Percentiles rank a stretch among this genome's conserved stretches.
Evolutionary conservation across 2,329 filamentous ascomycete genomes (phyloP).

Genomic region (Cladosporium velox): DNA sequence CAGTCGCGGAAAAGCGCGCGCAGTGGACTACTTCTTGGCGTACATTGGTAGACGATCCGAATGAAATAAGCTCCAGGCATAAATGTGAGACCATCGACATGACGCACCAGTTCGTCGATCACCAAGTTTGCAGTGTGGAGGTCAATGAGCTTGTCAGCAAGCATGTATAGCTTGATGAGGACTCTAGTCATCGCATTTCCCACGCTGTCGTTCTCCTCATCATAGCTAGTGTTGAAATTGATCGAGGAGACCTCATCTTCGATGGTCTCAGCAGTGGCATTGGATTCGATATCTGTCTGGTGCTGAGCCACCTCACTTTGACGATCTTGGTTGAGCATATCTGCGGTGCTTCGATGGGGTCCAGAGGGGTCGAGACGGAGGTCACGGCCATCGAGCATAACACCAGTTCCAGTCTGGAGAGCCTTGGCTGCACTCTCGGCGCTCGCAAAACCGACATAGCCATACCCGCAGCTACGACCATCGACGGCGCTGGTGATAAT

Average conservation of each 20-base stretch:
- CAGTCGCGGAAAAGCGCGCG: neutral
- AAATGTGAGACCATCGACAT: neutral
- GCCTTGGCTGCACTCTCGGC: slow-evolving; percentile 69
- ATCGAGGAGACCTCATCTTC: neutral
- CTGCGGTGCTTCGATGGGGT: too few species aligned
- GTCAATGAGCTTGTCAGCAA: neutral
- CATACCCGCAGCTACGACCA: slow-evolving; percentile 85
- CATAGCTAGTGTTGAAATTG: neutral
- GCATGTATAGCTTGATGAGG: neutral
- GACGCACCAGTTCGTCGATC: neutral
- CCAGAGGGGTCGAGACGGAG: too few species aligned
- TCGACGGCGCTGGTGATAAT: slow-evolving; percentile 80
- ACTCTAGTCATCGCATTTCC: neutral
- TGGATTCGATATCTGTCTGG: too few species aligned
- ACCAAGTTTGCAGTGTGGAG: neutral
- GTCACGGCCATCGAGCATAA: too few species aligned
- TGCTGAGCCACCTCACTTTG: too few species aligned
- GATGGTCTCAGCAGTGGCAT: too few species aligned
- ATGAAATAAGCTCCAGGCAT: neutral
- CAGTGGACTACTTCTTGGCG: neutral
- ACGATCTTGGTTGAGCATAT: too few species aligned
- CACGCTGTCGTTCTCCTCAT: neutral
- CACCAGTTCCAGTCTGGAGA: slow-evolving; percentile 53
- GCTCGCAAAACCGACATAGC: slow-evolving; percentile 83
- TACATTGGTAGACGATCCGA: neutral